Base-by-base conservation (phyloP, 169 alveolate species). In the Eimeria necatrix region DNA sequence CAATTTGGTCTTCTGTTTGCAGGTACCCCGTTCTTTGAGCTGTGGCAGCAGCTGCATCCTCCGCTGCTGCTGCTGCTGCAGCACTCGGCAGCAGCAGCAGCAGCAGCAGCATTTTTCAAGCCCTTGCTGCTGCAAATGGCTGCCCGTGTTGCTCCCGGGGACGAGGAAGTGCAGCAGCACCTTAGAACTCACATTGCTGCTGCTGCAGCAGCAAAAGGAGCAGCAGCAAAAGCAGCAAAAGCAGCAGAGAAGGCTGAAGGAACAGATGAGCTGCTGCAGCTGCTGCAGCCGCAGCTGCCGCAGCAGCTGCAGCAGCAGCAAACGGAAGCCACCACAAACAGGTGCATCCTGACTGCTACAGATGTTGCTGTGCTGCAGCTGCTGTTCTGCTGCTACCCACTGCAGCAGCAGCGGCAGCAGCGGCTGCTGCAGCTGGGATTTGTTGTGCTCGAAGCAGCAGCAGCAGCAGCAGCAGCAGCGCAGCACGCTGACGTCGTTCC, bases 401-500 rank as follows among this genome's bases (percentile, higher is more conserved):
- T 80, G 89, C 89, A 51, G 89, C 89, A 48, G 89, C 89, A 52
- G 64, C 70, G 52, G 89, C 89, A 48, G 70, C 89, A 80, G 0
- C 70, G 71, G 71, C n/a, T 51, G 51, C 49, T 80, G 89, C 64
- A 52, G 70, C 52, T 51, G 18, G 73, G n/a, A 7, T 18, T 80
- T 20, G 71, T 5, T 22, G 18, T 48, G 8, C 73, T 80, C 12
- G 73, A 48, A 51, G 52, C 73, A 52, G 89, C 89, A 51, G 73
- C 71, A n/a, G 70, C 73, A 22, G 89, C 89, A 80, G 89, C 89
- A 48, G 89, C 89, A 80, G 89, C 89, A 48, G 70, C 71, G 6
- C 89, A 24, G 14, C 89, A 48, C 18, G 70, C 89, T 4, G 71
- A 74, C 14, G 85, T 74, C 8, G 56, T 1, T 16, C 89, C 89